Conservation (phyloP, 208 protist species). For the Crithidia expoeki region DNA sequence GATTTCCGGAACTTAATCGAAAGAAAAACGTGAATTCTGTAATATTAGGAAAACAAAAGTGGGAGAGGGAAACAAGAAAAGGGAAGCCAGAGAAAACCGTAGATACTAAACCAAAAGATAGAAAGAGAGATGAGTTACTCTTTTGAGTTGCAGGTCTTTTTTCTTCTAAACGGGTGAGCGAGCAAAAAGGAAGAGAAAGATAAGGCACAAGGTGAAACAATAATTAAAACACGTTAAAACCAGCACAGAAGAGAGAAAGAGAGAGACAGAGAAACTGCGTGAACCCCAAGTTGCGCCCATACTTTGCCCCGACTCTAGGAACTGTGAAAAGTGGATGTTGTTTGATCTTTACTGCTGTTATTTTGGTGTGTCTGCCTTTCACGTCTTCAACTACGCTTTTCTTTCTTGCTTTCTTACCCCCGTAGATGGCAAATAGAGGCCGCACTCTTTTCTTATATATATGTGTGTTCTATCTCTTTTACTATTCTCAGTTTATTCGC, state of each 20-base stretch:
- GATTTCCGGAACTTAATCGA: background rate
- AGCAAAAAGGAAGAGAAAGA: background rate
- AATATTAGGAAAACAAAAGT: background rate
- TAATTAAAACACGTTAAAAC: background rate
- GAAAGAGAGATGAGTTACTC: background rate
- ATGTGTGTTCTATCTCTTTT: background rate
- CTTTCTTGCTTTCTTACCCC: no score
- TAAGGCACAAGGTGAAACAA: background rate
- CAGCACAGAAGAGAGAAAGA: background rate
- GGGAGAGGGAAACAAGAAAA: background rate
- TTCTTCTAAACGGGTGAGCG: background rate
- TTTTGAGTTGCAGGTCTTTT: background rate
- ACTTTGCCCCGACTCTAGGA: background rate
- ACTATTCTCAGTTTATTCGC: constrained; percentile 11
- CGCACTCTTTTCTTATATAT: background rate
- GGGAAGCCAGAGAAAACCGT: background rate
- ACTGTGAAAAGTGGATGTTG: background rate
- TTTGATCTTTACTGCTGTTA: background rate
- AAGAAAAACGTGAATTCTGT: background rate
- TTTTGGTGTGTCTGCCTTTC: no score
- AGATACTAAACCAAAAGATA: background rate
- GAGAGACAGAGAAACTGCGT: background rate
- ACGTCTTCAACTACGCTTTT: no score
- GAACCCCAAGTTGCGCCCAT: background rate
- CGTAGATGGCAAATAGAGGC: no score